phyloP scores from a whole-genome alignment of 441 rosid genomes.

The Jatropha podagrica region DNA sequence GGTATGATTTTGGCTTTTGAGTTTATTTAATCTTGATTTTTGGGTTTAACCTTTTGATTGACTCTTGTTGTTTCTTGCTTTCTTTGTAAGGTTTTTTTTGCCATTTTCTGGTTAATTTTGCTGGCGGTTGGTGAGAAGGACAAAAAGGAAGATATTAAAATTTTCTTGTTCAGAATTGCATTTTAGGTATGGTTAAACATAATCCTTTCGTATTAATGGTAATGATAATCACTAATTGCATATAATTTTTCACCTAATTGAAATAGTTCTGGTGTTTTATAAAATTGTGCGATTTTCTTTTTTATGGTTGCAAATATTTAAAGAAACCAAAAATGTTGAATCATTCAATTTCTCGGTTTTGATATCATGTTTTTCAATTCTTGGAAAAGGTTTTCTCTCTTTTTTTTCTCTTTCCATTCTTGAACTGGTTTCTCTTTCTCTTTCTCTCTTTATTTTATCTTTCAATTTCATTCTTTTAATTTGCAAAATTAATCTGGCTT shows the following conservation, averaged over 20 bases:
- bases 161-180: neutral
- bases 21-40: neutral
- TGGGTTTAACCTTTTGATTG: neutral
- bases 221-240: no score
- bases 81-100: conserved; percentile 10
- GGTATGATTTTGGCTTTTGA: neutral
- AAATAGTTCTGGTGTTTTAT: neutral
- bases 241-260: no score
- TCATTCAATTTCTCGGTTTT: neutral
- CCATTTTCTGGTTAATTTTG: neutral
- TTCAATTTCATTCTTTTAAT: no score
- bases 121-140: neutral
- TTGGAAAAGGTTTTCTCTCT: neutral
- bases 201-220: no score
- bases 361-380: neutral
- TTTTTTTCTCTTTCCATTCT: neutral
- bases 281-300: neutral
- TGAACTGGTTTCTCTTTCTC: no score
- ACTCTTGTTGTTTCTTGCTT: neutral
- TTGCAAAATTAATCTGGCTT: no score
- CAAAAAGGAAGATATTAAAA: neutral
- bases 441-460: no score
- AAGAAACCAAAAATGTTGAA: neutral
- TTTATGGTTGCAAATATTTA: neutral
- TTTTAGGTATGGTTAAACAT: no score